These are phyloP conservation scores for Rhododendron vialii DNA, from an alignment of 148 eudicot genomes.

Conservation along the genomic window DNA sequence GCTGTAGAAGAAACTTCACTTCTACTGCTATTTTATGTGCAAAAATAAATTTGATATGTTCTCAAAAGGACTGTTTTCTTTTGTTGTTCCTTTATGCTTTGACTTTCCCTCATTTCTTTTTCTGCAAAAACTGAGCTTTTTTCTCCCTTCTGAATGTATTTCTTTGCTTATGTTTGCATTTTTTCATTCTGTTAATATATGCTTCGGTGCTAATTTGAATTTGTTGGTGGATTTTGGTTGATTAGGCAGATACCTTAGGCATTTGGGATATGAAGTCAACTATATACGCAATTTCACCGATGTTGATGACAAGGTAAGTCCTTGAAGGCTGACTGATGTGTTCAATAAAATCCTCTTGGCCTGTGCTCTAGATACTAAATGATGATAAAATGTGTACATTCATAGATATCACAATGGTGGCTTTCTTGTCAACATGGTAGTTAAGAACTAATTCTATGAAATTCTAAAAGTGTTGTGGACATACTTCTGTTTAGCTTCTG, in stretches of 20 bases:
- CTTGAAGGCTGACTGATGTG: neutral
- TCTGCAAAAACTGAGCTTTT: neutral
- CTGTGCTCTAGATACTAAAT: neutral
- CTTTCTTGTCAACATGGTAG: neutral
- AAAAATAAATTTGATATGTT: neutral
- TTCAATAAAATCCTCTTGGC: neutral
- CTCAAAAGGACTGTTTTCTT: neutral
- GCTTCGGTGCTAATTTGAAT: conserved; percentile 12
- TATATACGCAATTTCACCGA: conserved; percentile 97
- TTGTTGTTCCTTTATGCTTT: neutral
- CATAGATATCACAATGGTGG: neutral
- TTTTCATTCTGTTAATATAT: neutral
- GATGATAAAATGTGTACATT: neutral
- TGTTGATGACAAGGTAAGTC: conserved; percentile 90
- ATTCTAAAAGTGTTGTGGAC: neutral
- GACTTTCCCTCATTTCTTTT: neutral
- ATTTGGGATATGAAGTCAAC: conserved; percentile 81
- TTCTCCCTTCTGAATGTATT: neutral
- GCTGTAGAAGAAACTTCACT: neutral
- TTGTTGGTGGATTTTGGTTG: conserved; percentile 16
- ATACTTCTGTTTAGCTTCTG: neutral
- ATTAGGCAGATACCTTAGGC: conserved; percentile 74
- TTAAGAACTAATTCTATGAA: neutral
- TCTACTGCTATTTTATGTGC: neutral
- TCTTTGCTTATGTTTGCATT: neutral